These are phyloP conservation scores for Coniferiporia weirii DNA, from an alignment of 1,284 basidiomycete genomes.

Conservation along the genomic window DNA sequence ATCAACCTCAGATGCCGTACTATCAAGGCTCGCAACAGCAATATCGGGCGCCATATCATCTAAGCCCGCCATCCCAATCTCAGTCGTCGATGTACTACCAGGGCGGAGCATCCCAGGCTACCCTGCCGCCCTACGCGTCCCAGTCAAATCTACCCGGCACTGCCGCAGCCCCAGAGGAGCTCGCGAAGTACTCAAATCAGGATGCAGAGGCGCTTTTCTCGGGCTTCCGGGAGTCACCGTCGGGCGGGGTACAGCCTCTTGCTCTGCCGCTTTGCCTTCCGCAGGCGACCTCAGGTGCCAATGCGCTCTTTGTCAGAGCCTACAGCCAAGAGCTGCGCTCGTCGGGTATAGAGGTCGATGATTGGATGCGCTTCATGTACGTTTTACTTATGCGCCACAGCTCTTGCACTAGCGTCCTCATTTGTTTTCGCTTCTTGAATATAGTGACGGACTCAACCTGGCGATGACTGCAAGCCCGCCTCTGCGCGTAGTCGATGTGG, in stretches of 20 bases:
- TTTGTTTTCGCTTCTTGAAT: background rate
- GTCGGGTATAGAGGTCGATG: conserved; percentile 1
- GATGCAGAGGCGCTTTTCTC: conserved; percentile 1
- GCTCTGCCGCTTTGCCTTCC: conserved; percentile 6
- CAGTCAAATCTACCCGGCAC: background rate
- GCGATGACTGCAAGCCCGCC: background rate
- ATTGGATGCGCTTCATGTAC: conserved; percentile 5
- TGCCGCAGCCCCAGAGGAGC: background rate
- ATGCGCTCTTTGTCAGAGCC: background rate
- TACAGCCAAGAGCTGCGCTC: background rate
- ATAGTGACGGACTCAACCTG: background rate
- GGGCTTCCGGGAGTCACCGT: background rate
- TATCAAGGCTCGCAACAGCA: no score
- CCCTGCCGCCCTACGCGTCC: no score
- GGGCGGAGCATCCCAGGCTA: background rate
- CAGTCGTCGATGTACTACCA: no score
- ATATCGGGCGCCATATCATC: no score
- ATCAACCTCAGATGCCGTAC: background rate
- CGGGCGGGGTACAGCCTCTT: background rate
- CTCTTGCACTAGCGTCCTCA: background rate
- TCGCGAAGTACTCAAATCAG: background rate
- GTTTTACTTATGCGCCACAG: background rate
- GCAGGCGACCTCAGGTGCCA: background rate
- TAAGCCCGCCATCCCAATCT: no score
- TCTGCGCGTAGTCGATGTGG: background rate